These are phyloP conservation scores for Alternaria consortialis DNA, from an alignment of 2,329 filamentous ascomycete species.

Conservation along the genomic window DNA sequence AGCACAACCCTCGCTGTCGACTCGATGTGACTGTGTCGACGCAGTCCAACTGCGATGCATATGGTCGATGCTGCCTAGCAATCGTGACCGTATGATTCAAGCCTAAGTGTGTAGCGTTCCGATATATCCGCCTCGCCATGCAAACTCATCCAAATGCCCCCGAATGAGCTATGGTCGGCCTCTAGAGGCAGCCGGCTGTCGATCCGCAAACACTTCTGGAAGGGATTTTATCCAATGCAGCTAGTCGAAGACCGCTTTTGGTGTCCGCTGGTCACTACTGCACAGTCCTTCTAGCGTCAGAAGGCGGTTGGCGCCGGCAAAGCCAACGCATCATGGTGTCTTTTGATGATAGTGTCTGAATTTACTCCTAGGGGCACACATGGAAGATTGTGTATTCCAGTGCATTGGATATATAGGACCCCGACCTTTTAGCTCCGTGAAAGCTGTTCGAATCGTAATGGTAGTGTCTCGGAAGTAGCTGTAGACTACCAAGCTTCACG, in stretches of 20 bases:
- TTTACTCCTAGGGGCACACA: not conserved
- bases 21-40: not conserved
- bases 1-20: not conserved
- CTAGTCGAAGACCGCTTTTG: not conserved
- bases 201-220: not conserved
- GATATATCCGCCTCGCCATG: conserved; percentile 7
- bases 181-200: not conserved
- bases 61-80: not conserved
- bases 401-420: not conserved
- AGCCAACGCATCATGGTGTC: not conserved
- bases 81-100: conserved; percentile 4
- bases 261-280: not conserved
- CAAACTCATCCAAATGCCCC: not conserved
- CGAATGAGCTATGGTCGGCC: not conserved
- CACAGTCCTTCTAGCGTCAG: not conserved
- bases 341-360: not conserved
- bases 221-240: not conserved
- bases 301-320: not conserved
- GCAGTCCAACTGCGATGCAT: not conserved
- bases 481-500: not conserved
- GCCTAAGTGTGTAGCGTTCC: conserved; percentile 7
- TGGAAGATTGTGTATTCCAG: not conserved
- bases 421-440: not conserved
- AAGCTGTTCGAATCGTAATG: not conserved
- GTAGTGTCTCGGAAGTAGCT: not conserved